These are phyloP conservation scores for Aureoboletus auriporus DNA, from an alignment of 768 basidiomycete genomes.

Conservation along the genomic window DNA sequence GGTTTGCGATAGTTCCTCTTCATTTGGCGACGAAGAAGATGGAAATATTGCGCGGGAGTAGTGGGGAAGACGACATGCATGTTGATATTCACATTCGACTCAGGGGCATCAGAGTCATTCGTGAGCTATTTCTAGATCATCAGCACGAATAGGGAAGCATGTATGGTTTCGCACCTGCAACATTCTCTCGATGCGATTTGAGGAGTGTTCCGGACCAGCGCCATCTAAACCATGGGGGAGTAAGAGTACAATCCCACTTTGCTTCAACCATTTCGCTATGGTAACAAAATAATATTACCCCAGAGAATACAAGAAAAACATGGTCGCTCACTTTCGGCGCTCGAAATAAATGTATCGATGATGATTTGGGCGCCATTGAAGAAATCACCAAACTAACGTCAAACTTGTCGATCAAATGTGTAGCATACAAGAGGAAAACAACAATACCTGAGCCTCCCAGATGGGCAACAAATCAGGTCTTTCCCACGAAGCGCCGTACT, in stretches of 20 bases:
- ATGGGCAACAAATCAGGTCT: slow-evolving; percentile 75
- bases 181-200: slow-evolving; percentile 83
- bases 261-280: slow-evolving; percentile 88
- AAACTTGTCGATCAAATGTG: background rate
- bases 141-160: background rate
- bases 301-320: too few species aligned
- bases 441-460: slow-evolving; percentile 83
- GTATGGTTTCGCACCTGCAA: slow-evolving; percentile 59
- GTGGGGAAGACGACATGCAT: slow-evolving; percentile 85
- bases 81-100: slow-evolving; percentile 53
- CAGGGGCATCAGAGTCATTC: slow-evolving; percentile 54
- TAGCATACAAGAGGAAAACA: background rate
- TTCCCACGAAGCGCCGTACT: slow-evolving; percentile 90
- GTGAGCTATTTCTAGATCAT: slow-evolving; percentile 51
- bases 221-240: slow-evolving; percentile 91
- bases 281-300: background rate
- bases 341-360: slow-evolving; percentile 85
- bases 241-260: slow-evolving; percentile 82
- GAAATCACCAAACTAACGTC: slow-evolving; percentile 81
- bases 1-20: slow-evolving; percentile 85
- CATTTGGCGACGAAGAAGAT: slow-evolving; percentile 84
- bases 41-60: slow-evolving; percentile 91
- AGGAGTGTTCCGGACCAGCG: slow-evolving; percentile 92
- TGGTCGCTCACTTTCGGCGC: slow-evolving; percentile 65
- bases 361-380: slow-evolving; percentile 87